Conservation (phyloP, 2,329 filamentous ascomycete genomes). For the Passalora sequoiae region DNA sequence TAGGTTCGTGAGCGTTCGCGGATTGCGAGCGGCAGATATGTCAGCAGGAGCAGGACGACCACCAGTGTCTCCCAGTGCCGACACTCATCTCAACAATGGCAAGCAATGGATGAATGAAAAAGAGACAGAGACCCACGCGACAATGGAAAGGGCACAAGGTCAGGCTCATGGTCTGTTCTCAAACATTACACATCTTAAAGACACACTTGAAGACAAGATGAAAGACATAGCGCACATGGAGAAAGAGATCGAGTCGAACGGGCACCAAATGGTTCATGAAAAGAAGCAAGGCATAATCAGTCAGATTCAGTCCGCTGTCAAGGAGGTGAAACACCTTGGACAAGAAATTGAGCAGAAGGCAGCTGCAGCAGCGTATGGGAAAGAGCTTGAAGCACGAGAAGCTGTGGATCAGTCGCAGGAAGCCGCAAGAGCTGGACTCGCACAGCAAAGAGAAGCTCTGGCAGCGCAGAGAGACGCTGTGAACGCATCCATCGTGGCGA, state of each 20-base stretch:
- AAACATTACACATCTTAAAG: constrained; percentile 13
- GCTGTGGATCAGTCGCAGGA: neutral
- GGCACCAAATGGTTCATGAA: constrained; percentile 14
- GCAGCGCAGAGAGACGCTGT: neutral
- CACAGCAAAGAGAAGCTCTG: neutral
- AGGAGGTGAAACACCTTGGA: constrained; percentile 15
- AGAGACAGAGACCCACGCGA: constrained; percentile 7
- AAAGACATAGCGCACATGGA: constrained; percentile 19
- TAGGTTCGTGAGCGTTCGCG: constrained; percentile 14
- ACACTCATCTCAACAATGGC: constrained; percentile 1
- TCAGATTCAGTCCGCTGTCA: constrained; percentile 10
- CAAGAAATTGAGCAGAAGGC: constrained; percentile 15
- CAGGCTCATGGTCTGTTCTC: constrained; percentile 13
- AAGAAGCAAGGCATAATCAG: constrained; percentile 13
- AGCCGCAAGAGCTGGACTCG: neutral
- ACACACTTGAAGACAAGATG: constrained; percentile 17
- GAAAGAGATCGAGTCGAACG: constrained; percentile 19
- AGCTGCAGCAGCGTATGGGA: constrained; percentile 11
- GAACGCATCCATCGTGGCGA: neutral
- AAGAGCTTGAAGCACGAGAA: constrained; percentile 5
- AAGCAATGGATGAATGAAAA: constrained; percentile 13
- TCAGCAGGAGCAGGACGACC: too few species aligned
- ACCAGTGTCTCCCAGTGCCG: constrained; percentile 4
- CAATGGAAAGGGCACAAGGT: constrained; percentile 13
- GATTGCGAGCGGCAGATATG: too few species aligned